Conservation (phyloP, 1,139 yeast species). For the Debaryomyces udenii region DNA sequence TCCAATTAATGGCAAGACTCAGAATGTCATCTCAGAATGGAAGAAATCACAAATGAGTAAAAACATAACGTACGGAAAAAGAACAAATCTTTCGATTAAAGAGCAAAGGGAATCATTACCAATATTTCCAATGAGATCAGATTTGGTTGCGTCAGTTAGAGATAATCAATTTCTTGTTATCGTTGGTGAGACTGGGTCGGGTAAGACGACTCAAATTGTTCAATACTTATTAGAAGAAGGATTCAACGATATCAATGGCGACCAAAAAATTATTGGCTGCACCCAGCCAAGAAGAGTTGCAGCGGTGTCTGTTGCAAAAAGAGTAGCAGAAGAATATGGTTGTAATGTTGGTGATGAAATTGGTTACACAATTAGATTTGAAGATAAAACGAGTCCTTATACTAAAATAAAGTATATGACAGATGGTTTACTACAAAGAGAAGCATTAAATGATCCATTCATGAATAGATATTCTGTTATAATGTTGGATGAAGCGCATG, state of each 20-base stretch:
- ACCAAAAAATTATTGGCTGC: slow-evolving; percentile 65
- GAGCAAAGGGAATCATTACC: slow-evolving; percentile 76
- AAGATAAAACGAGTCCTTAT: slow-evolving; percentile 63
- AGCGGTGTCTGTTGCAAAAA: slow-evolving; percentile 87
- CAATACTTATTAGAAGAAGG: slow-evolving; percentile 88
- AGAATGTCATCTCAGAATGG: slow-evolving; percentile 48
- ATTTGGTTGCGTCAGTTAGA: slow-evolving; percentile 58
- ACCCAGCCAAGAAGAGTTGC: slow-evolving; percentile 98
- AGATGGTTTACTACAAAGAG: slow-evolving; percentile 91
- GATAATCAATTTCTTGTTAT: slow-evolving; percentile 48
- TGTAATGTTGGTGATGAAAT: slow-evolving; percentile 73
- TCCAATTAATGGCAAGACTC: slow-evolving; percentile 15
- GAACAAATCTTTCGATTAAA: slow-evolving; percentile 54
- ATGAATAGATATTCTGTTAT: slow-evolving; percentile 78
- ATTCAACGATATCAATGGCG: slow-evolving; percentile 49
- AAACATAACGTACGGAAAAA: slow-evolving; percentile 55
- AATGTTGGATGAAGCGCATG: slow-evolving; percentile 96
- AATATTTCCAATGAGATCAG: slow-evolving; percentile 62
- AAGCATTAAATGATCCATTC: slow-evolving; percentile 74
- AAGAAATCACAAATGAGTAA: slow-evolving; percentile 44
- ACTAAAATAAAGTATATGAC: slow-evolving; percentile 87
- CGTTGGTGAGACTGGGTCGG: slow-evolving; percentile 85
- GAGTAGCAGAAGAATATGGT: slow-evolving; percentile 89
- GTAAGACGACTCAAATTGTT: slow-evolving; percentile 94
- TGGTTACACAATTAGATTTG: slow-evolving; percentile 88